A percentile compares a stretch with the other conserved stretches of the same genome.
phyloP scores from a whole-genome alignment of 257 asterid species.

The Ligustrum vulgare region DNA sequence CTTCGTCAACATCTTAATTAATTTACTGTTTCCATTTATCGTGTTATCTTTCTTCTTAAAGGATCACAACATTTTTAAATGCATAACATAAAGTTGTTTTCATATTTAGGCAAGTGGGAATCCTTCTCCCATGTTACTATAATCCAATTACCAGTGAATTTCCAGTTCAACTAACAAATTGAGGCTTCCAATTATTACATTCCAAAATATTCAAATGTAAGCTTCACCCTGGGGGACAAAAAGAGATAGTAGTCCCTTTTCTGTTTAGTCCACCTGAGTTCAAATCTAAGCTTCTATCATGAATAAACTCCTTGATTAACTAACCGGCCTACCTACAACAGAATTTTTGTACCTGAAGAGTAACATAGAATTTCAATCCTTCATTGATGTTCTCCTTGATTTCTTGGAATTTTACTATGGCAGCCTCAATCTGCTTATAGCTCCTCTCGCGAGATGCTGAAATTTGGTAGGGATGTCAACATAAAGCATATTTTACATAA shows the following conservation, averaged over 20 bases:
- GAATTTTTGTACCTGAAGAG: slow-evolving; percentile 73
- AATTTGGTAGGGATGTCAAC: slow-evolving; percentile 26
- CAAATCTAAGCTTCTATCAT: slow-evolving; percentile 8
- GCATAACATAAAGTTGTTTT: too few relatives aligned
- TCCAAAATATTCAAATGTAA: not conserved
- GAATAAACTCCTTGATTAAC: slow-evolving; percentile 4
- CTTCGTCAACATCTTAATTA: slow-evolving; percentile 6
- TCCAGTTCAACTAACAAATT: slow-evolving; percentile 1
- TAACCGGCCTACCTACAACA: slow-evolving; percentile 8
- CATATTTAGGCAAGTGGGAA: slow-evolving; percentile 1
- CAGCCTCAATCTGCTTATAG: slow-evolving; percentile 94
- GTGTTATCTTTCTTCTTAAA: not conserved
- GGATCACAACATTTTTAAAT: not conserved
- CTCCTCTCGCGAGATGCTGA: slow-evolving; percentile 92
- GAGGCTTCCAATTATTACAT: slow-evolving; percentile 16
- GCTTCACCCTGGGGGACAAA: not conserved
- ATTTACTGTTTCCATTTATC: not conserved
- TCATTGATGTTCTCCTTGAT: slow-evolving; percentile 93
- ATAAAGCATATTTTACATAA: slow-evolving; percentile 7
- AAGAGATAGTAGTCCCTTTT: not conserved
- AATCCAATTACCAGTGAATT: slow-evolving; percentile 2
- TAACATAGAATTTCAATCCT: slow-evolving; percentile 92
- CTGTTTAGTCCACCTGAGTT: slow-evolving; percentile 11
- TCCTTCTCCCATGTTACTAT: not conserved
- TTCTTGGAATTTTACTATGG: slow-evolving; percentile 77